A percentile compares a stretch with the other conserved stretches of the same genome.
Evolutionary conservation across 495 filamentous ascomycete species (phyloP).

Genomic region (Apiosordaria backusii): DNA sequence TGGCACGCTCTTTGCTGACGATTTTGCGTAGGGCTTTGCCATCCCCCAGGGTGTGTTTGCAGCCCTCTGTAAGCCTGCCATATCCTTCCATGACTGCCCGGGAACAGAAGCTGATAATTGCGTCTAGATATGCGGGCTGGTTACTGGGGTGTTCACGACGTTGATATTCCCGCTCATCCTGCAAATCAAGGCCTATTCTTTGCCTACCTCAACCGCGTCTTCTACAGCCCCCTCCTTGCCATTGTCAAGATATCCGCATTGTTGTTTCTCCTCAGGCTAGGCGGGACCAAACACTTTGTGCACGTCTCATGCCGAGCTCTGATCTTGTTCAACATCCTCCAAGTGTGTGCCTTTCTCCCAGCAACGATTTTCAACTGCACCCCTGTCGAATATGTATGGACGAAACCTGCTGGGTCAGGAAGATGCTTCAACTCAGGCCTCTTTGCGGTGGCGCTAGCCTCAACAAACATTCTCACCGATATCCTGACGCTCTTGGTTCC

Average conservation of each 20-base stretch:
- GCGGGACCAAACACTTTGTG: conserved; percentile 39
- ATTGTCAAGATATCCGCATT: conserved; percentile 55
- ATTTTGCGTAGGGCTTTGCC: conserved; percentile 23
- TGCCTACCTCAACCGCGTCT: conserved; percentile 51
- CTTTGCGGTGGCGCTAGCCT: conserved; percentile 40
- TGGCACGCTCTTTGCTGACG: not conserved
- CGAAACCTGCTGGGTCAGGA: conserved; percentile 27
- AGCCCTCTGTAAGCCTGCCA: conserved; percentile 31
- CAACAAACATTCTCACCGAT: conserved; percentile 48
- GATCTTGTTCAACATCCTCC: conserved; percentile 45
- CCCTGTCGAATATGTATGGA: conserved; percentile 44
- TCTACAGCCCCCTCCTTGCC: conserved; percentile 61
- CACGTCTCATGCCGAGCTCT: conserved; percentile 40
- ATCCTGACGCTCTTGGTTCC: conserved; percentile 45
- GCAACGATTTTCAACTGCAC: conserved; percentile 54
- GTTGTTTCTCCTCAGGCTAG: conserved; percentile 51
- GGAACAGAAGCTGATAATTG: not conserved
- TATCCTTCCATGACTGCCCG: not conserved
- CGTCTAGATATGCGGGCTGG: conserved; percentile 33
- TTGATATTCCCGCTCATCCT: conserved; percentile 42
- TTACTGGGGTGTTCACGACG: conserved; percentile 46
- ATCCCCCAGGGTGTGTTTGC: conserved; percentile 36
- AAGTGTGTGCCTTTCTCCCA: conserved; percentile 51
- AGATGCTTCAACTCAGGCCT: conserved; percentile 44
- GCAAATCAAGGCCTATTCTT: conserved; percentile 33